Conservation (phyloP, 2,329 filamentous ascomycete species). For the Onygena corvina region DNA sequence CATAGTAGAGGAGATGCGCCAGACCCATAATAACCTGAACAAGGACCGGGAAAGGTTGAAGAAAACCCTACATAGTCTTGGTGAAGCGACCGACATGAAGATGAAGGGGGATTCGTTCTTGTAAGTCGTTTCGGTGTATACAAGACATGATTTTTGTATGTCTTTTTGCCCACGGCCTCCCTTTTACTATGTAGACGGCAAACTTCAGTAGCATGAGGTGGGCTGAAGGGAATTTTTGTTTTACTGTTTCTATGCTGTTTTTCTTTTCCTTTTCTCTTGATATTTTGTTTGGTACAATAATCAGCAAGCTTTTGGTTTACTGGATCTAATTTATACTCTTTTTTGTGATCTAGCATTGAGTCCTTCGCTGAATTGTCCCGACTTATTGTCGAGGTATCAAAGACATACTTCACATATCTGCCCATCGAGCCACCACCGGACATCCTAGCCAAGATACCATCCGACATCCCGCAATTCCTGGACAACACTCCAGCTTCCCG, state of each 20-base stretch:
- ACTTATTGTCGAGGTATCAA: constrained; percentile 41
- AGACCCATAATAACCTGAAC: constrained; percentile 40
- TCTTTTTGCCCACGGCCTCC: constrained; percentile 1
- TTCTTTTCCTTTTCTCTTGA: constrained; percentile 10
- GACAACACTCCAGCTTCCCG: constrained; percentile 42
- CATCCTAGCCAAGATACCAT: constrained; percentile 40
- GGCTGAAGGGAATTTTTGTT: constrained; percentile 13
- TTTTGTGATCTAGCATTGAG: constrained; percentile 36
- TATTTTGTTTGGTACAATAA: constrained; percentile 15
- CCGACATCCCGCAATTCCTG: constrained; percentile 43
- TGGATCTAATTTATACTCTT: constrained; percentile 13
- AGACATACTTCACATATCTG: constrained; percentile 42
- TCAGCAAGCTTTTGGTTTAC: constrained; percentile 14
- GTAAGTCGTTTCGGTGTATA: constrained; percentile 31
- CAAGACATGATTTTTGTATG: not conserved
- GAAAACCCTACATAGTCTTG: constrained; percentile 39
- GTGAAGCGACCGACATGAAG: constrained; percentile 42
- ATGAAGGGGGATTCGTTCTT: constrained; percentile 40
- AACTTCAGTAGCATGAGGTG: constrained; percentile 4
- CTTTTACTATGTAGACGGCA: constrained; percentile 7
- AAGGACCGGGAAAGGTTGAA: constrained; percentile 41
- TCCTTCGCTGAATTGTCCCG: constrained; percentile 42
- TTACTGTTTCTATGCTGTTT: constrained; percentile 15
- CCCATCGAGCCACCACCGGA: constrained; percentile 41
- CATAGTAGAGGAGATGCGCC: constrained; percentile 32